phyloP scores from a whole-genome alignment of 148 eudicot species.

The Camellia lanceoleosa region DNA sequence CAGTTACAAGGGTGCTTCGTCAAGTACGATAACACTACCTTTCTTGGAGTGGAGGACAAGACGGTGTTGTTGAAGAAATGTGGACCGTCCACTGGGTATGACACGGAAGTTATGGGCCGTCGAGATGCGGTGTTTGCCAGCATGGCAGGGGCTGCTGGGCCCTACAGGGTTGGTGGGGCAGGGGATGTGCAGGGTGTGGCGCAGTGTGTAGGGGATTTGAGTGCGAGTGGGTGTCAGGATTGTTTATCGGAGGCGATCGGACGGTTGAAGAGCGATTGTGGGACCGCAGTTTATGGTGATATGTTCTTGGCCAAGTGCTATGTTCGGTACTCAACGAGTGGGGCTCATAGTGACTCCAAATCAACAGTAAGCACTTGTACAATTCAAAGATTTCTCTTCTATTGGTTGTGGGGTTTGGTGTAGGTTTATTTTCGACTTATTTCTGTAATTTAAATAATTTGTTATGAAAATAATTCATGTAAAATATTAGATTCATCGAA shows the following conservation, averaged over 20 bases:
- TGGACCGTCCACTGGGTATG: slow-evolving; percentile 30
- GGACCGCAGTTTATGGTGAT: slow-evolving; percentile 37
- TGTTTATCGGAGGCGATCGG: slow-evolving; percentile 41
- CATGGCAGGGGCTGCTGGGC: slow-evolving; percentile 20
- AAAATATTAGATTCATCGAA: too few relatives aligned
- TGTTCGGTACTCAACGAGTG: slow-evolving; percentile 41
- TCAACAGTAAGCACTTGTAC: slow-evolving; percentile 22
- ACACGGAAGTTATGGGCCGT: slow-evolving; percentile 13
- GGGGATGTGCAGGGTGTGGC: slow-evolving; percentile 44
- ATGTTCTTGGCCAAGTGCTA: slow-evolving; percentile 58
- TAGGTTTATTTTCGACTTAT: too few relatives aligned
- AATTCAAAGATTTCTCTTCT: neutral
- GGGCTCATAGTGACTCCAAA: slow-evolving; percentile 28
- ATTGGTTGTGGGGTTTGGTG: too few relatives aligned
- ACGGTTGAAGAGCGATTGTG: slow-evolving; percentile 43
- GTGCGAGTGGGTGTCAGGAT: slow-evolving; percentile 46
- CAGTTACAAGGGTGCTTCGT: slow-evolving; percentile 53
- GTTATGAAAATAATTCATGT: too few relatives aligned
- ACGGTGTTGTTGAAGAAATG: slow-evolving; percentile 43
- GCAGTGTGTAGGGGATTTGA: slow-evolving; percentile 58
- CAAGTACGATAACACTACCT: slow-evolving; percentile 46
- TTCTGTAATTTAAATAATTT: too few relatives aligned
- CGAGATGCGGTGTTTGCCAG: slow-evolving; percentile 43
- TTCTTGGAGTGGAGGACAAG: slow-evolving; percentile 53
- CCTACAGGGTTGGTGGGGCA: slow-evolving; percentile 46